Conservation (phyloP, 805 yeast species). For the Dipodascus geniculatus region DNA sequence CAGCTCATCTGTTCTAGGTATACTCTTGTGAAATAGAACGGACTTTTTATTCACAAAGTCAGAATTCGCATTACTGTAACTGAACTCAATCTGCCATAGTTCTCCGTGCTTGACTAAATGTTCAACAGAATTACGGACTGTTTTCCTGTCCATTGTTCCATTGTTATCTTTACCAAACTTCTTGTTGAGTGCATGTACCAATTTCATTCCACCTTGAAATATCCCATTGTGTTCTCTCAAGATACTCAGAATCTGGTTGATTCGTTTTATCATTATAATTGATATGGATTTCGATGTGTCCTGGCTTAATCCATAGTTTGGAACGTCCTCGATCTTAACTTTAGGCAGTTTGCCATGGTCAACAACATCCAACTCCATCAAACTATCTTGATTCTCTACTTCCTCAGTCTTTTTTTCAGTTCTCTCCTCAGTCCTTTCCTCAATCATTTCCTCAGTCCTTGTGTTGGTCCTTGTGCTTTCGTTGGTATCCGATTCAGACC, state of each 20-base stretch:
- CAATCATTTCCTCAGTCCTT: too few relatives aligned
- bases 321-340: neutral
- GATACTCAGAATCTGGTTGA: slow-evolving; percentile 31
- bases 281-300: slow-evolving; percentile 20
- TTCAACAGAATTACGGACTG: slow-evolving; percentile 35
- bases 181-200: slow-evolving; percentile 33
- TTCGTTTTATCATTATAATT: slow-evolving; percentile 34
- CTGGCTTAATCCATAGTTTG: neutral
- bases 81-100: slow-evolving; percentile 19
- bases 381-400: neutral
- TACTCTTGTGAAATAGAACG: slow-evolving; percentile 11
- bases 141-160: slow-evolving; percentile 41
- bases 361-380: neutral
- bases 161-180: slow-evolving; percentile 21
- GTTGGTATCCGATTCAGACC: too few relatives aligned
- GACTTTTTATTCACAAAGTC: slow-evolving; percentile 14
- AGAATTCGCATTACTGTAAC: slow-evolving; percentile 12
- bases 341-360: neutral
- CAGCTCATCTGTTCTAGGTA: neutral
- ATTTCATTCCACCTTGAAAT: slow-evolving; percentile 30
- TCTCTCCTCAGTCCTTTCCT: too few relatives aligned
- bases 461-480: too few relatives aligned
- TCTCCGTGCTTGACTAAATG: slow-evolving; percentile 26
- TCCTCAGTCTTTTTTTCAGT: too few relatives aligned
- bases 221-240: slow-evolving; percentile 37